Evolutionary conservation across 768 basidiomycete genomes (phyloP).

Genomic region (Calocera cornea): DNA sequence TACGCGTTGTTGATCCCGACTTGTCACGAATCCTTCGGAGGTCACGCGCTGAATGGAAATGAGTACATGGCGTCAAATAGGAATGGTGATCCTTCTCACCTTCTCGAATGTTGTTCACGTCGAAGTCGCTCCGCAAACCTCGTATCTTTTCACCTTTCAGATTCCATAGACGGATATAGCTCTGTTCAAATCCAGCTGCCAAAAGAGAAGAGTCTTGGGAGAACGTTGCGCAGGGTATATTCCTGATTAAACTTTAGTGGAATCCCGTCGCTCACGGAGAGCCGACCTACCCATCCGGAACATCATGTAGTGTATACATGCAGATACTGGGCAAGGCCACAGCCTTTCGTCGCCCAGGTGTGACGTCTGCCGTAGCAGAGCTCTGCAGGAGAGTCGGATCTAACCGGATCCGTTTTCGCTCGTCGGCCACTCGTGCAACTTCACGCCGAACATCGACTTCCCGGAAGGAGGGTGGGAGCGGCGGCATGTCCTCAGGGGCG

Average conservation of each 20-base stretch:
- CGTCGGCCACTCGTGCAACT: slow-evolving; percentile 77
- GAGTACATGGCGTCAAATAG: neutral
- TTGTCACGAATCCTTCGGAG: slow-evolving; percentile 60
- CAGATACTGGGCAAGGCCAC: slow-evolving; percentile 83
- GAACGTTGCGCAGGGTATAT: slow-evolving; percentile 74
- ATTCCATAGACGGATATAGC: slow-evolving; percentile 88
- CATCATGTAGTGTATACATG: slow-evolving; percentile 87
- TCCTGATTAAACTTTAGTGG: slow-evolving; percentile 22
- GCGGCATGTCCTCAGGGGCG: slow-evolving; percentile 56
- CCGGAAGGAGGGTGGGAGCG: slow-evolving; percentile 71
- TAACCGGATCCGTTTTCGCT: slow-evolving; percentile 78
- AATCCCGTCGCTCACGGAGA: neutral
- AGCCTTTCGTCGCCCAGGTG: slow-evolving; percentile 30
- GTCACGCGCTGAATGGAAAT: slow-evolving; percentile 35
- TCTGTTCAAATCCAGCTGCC: slow-evolving; percentile 92
- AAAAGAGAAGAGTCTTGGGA: slow-evolving; percentile 83
- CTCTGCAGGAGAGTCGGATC: slow-evolving; percentile 49
- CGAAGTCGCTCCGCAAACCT: slow-evolving; percentile 65
- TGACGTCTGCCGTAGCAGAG: slow-evolving; percentile 19
- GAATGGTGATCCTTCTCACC: slow-evolving; percentile 33
- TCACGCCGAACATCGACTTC: slow-evolving; percentile 81
- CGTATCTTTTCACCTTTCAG: slow-evolving; percentile 80
- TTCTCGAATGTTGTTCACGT: slow-evolving; percentile 50
- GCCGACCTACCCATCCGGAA: slow-evolving; percentile 72
- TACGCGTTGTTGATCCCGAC: slow-evolving; percentile 74